Evolutionary conservation across 1,284 basidiomycete species (phyloP).

Genomic region (Pholiota adiposa): DNA sequence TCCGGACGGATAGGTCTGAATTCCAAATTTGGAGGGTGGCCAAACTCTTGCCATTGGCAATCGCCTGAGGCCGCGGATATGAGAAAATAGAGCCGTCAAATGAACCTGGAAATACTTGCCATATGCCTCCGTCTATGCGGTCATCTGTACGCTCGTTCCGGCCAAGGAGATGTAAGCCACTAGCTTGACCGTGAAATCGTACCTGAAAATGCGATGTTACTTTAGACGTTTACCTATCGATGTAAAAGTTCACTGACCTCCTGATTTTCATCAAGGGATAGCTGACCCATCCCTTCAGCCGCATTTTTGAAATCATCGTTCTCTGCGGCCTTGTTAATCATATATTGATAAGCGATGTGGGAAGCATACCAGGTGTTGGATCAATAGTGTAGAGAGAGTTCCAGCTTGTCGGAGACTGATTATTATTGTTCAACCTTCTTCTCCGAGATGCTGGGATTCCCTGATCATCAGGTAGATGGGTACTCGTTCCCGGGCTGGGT

Average conservation of each 20-base stretch:
- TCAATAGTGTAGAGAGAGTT: conserved; percentile 61
- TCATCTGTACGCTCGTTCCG: conserved; percentile 67
- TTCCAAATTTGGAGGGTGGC: conserved; percentile 56
- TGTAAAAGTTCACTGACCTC: conserved; percentile 49
- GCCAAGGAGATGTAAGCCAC: conserved; percentile 77
- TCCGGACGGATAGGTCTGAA: conserved; percentile 43
- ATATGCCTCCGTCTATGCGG: conserved; percentile 74
- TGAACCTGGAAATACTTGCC: conserved; percentile 44
- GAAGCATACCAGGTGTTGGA: conserved; percentile 36
- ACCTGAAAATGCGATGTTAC: conserved; percentile 47
- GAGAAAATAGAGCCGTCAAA: conserved; percentile 4
- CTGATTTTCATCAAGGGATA: conserved; percentile 83
- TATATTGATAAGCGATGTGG: background rate
- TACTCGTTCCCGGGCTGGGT: conserved; percentile 21
- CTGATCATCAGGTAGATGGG: conserved; percentile 17
- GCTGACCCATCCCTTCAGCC: conserved; percentile 64
- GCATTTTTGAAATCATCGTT: conserved; percentile 50
- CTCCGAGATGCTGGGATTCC: conserved; percentile 43
- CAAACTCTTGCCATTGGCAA: conserved; percentile 79
- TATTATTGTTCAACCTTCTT: conserved; percentile 43
- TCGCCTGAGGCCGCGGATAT: conserved; percentile 48
- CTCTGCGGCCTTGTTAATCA: conserved; percentile 28
- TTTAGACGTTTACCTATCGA: background rate
- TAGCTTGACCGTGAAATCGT: conserved; percentile 75
- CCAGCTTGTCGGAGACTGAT: conserved; percentile 45